Evolutionary conservation across 768 basidiomycete species (phyloP), one percentile per base, ranked within the genome.

Genomic region (Paxillus rubicundulus): DNA sequence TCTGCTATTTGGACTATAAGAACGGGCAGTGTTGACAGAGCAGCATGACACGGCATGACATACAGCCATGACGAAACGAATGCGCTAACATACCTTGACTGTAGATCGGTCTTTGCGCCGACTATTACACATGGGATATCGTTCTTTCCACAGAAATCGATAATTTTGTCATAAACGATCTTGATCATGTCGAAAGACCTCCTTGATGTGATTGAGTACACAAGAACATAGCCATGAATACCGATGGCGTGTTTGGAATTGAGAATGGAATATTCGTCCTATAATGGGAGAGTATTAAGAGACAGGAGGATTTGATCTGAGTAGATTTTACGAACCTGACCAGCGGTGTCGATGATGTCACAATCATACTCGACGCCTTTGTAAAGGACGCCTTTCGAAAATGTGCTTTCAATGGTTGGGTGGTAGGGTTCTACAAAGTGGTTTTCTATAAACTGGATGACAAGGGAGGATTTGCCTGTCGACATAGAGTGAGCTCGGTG

Each of bases 261-360:
- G 58, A 99, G 82, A 52, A 95, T 90, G 17, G 92, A 89, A 74
- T 90, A 98, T 70, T 99, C 96, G 65, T 98, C 96, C 93, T 94
- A 67, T 61, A 45, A 34, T 12, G 24, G 9, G 14, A 44, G 51
- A 52, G 24, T 27, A 46, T 42, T 53, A 21, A 44, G 54, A 56
- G 33, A 52, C 38, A 20, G 40, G 44, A 9, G 21, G 17, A 54
- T 7, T 33, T 33, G 52, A 39, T 38, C 13, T 14, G 27, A 49
- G 9, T 39, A 34, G 38, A 38, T 49, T 2, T 6, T 37, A 67
- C 82, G 58, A 51, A 92, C 94, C 84, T 98, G 96, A 27, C 96
- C 96, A 46, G 96, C 96, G 57, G 93, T 96, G 70, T 98, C 96
- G 62, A 98, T 92, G 74, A 98, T 95, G 72, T 96, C 93, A 73